Conservation (phyloP, 768 basidiomycete species). For the Naganishia onofrii region DNA sequence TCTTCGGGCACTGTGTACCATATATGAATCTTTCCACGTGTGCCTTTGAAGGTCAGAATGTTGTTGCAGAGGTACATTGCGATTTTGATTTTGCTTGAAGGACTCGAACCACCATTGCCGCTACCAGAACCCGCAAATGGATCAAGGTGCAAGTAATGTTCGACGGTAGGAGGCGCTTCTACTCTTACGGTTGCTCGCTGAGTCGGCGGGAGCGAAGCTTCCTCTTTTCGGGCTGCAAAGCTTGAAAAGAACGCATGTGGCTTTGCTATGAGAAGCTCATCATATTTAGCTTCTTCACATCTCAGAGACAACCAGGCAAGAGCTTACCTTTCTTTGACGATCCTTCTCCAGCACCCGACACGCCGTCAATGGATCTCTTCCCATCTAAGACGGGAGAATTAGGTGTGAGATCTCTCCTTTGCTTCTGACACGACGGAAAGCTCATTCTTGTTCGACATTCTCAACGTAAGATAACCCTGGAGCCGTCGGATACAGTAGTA, state of each 20-base stretch:
- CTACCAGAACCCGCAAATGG: constrained; percentile 35
- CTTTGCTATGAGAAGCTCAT: background rate
- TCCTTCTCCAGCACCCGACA: background rate
- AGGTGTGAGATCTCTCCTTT: background rate
- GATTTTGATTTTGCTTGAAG: constrained; percentile 55
- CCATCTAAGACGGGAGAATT: background rate
- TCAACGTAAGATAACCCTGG: background rate
- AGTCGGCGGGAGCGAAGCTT: constrained; percentile 5
- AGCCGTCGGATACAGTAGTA: background rate
- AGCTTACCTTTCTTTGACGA: constrained; percentile 11
- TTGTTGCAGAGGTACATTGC: constrained; percentile 58
- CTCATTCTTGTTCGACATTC: constrained; percentile 20
- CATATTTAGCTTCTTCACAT: background rate
- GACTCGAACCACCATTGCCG: background rate
- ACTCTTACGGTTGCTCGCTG: constrained; percentile 19
- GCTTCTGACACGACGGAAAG: background rate
- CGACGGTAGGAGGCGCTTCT: constrained; percentile 41
- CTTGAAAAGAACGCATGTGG: constrained; percentile 20
- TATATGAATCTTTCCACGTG: background rate
- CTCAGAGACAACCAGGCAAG: background rate
- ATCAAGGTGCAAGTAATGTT: constrained; percentile 48
- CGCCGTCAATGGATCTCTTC: background rate
- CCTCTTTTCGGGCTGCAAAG: constrained; percentile 19
- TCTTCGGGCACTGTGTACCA: background rate
- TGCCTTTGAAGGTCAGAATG: background rate